These are phyloP conservation scores for Jamesozyma piceae DNA, from an alignment of 805 yeast species.

Conservation along the genomic window DNA sequence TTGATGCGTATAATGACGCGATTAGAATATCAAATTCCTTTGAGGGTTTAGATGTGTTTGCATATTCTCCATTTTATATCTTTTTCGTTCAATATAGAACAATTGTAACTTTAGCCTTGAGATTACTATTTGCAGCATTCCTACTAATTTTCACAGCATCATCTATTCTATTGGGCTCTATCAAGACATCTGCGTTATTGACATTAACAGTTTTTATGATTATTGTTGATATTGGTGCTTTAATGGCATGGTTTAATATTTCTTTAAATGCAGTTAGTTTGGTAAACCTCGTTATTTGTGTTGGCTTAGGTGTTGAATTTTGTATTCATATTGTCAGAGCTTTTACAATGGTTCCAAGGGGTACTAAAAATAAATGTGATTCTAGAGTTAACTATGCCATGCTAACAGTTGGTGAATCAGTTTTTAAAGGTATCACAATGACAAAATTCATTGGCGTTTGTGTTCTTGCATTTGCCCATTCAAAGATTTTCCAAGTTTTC, in stretches of 20 bases:
- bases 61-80: conserved; percentile 88
- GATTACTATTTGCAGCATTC: conserved; percentile 45
- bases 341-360: conserved; percentile 41
- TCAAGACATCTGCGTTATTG: conserved; percentile 48
- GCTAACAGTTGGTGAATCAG: conserved; percentile 77
- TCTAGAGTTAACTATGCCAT: conserved; percentile 46
- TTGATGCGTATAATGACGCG: conserved; percentile 66
- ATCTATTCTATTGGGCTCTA: conserved; percentile 55
- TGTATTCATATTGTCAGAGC: conserved; percentile 81
- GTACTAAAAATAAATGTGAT: conserved; percentile 29
- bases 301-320: conserved; percentile 89
- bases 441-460: conserved; percentile 83
- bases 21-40: conserved; percentile 55
- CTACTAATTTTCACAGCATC: conserved; percentile 44
- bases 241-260: conserved; percentile 65
- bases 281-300: conserved; percentile 85
- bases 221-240: conserved; percentile 65
- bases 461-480: conserved; percentile 77
- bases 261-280: conserved; percentile 81
- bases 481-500: conserved; percentile 82
- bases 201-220: conserved; percentile 53
- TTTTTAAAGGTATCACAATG: conserved; percentile 79
- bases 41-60: conserved; percentile 56
- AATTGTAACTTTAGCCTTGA: conserved; percentile 49
- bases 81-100: conserved; percentile 82